phyloP scores from a whole-genome alignment of 140 eudicot genomes.

The Cichorium intybus region DNA sequence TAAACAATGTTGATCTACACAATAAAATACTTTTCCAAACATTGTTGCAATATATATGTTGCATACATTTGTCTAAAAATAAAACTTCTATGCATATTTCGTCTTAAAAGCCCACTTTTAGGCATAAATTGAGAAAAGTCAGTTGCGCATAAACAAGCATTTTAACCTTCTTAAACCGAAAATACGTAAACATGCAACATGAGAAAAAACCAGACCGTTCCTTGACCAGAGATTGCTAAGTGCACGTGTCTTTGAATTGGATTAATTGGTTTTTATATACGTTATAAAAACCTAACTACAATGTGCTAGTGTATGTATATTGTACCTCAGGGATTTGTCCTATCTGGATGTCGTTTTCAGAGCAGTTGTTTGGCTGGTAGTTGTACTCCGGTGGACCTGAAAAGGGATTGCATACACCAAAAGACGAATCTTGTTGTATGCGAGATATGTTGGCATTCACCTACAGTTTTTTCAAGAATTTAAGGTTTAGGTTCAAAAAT shows the following conservation, averaged over 20 bases:
- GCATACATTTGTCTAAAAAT: not conserved
- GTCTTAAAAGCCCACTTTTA: not conserved
- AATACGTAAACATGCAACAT: not conserved
- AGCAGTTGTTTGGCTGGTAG: slow-evolving; percentile 67
- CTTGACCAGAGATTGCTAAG: no score
- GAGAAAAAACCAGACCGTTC: not conserved
- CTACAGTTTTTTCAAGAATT: slow-evolving; percentile 34
- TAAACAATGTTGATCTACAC: not conserved
- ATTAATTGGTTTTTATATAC: not conserved
- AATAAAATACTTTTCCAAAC: no score
- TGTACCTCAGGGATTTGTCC: slow-evolving; percentile 82
- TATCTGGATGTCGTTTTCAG: slow-evolving; percentile 55
- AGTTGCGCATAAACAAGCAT: not conserved
- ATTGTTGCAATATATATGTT: no score
- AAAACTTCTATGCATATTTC: not conserved
- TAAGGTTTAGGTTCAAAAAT: not conserved
- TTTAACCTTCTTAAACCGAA: no score
- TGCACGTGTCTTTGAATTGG: not conserved
- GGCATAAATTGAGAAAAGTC: not conserved
- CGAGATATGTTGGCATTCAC: slow-evolving; percentile 69
- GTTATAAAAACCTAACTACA: not conserved
- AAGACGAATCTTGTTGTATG: slow-evolving; percentile 45
- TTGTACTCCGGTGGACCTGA: slow-evolving; percentile 68
- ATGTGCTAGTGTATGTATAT: not conserved
- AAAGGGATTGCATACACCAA: slow-evolving; percentile 88